Base-by-base conservation (phyloP, 257 asterid species). In the Gynochthodes officinalis region DNA sequence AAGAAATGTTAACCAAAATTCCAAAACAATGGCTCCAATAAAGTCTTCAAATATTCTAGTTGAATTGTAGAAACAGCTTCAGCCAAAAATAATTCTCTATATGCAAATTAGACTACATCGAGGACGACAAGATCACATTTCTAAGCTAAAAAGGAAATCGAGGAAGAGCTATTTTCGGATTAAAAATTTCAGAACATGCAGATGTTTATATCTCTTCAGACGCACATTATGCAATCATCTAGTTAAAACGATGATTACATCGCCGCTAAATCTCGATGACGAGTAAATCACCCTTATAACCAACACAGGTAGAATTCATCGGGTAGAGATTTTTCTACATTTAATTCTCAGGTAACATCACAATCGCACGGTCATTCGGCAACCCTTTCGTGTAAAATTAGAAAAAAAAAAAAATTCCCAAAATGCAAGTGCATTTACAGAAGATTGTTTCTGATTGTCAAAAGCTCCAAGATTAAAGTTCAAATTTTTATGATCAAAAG, bases 121-220 rank as follows among this genome's bases (percentile, higher is more conserved):
- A 66, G 13, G 42, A 25, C 21, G 54, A 39, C 21, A 57, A 30
- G 73, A 66, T 67, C 57, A 52, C 14, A 70, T 28, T 25, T 65
- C 5, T 35, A 21, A 23, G 40, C 55, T 10, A 53, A n/a, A 52
- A 62, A 49, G 50, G 37, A 58, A 21, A 64, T 35, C 43, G 37
- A 73, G 44, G 35, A 50, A 46, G 3, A 75, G 33, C 15, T 67
- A 67, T 21, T 21, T 42, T 6, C 59, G 27, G 13, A 13, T 25
- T 15, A 73, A 15, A 25, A 43, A 52, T 50, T 63, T 67, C 54
- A 73, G 11, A 33, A 21, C 64, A 37, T 30, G 48, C 70, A 54
- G 13, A 55, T 28, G 18, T 66, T 1, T 27, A 18, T 19, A 4
- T 52, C 59, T 30, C 30, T 4, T 21, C 23, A 53, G 39, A 54